phyloP scores from a whole-genome alignment of 768 basidiomycete genomes.

The Floccularia luteovirens region DNA sequence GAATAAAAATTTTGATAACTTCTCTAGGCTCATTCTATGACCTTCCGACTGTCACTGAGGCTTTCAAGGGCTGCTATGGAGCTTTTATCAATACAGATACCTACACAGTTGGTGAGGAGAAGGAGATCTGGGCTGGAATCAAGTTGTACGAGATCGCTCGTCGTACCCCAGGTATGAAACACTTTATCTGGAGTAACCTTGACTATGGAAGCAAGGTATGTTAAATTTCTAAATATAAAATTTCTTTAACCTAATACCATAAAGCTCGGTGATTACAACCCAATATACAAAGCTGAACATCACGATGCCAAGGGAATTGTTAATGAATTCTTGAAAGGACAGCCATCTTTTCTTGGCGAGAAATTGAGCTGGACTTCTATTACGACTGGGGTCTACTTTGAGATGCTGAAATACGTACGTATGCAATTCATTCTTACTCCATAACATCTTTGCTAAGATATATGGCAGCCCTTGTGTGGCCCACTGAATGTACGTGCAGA shows the following conservation, averaged over 20 bases:
- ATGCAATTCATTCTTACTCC: neutral
- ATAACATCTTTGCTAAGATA: neutral
- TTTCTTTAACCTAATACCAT: neutral
- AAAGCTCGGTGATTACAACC: conserved; percentile 15
- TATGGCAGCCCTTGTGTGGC: conserved; percentile 18
- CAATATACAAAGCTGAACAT: conserved; percentile 27
- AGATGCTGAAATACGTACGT: conserved; percentile 31
- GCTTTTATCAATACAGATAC: conserved; percentile 32
- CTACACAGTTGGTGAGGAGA: conserved; percentile 32
- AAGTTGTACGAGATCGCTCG: conserved; percentile 33
- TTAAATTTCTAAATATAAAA: neutral
- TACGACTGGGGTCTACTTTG: conserved; percentile 31
- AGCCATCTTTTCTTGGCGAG: conserved; percentile 22
- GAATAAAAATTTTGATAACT: neutral
- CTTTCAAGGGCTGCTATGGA: conserved; percentile 29
- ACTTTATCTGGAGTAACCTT: conserved; percentile 33
- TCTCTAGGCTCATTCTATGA: conserved; percentile 8
- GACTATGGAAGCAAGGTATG: conserved; percentile 32
- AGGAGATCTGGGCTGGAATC: conserved; percentile 29
- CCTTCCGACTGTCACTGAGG: conserved; percentile 5
- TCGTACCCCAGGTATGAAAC: conserved; percentile 20
- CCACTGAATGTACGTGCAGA: conserved; percentile 27
- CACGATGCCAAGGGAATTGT: conserved; percentile 34
- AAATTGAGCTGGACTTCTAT: conserved; percentile 27
- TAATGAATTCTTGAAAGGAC: conserved; percentile 26